A percentile compares a stretch with the other conserved stretches of the same genome.
Evolutionary conservation across 2,329 filamentous ascomycete species (phyloP).

Genomic region (Emergomyces africanus): DNA sequence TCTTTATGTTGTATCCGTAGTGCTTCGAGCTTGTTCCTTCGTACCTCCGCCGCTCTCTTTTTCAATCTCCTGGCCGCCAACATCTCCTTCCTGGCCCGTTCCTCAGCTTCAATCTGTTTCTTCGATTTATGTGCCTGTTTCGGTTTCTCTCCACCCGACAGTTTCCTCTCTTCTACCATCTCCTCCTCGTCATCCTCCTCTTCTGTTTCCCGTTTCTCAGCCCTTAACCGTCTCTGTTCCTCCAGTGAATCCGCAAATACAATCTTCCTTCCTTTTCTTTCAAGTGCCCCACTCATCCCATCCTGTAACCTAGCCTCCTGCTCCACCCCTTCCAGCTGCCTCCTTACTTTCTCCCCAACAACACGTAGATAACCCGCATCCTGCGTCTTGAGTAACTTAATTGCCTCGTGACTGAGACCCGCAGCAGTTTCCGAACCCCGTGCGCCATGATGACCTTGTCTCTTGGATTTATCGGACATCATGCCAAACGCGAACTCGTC

Average conservation of each 20-base stretch:
- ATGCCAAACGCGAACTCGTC: constrained; percentile 57
- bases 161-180: constrained; percentile 10
- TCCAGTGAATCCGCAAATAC: constrained; percentile 29
- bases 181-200: constrained; percentile 11
- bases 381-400: constrained; percentile 53
- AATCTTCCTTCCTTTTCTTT: constrained; percentile 17
- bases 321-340: constrained; percentile 40
- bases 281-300: constrained; percentile 22
- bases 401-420: constrained; percentile 41
- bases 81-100: constrained; percentile 25
- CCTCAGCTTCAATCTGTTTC: constrained; percentile 32
- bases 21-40: constrained; percentile 38
- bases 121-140: constrained; percentile 26
- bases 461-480: constrained; percentile 38
- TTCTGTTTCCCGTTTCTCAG: constrained; percentile 13
- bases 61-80: constrained; percentile 34
- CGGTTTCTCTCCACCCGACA: constrained; percentile 5
- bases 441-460: constrained; percentile 31
- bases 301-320: constrained; percentile 31
- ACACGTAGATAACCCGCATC: constrained; percentile 50
- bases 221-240: constrained; percentile 20
- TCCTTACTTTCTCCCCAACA: constrained; percentile 42
- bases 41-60: constrained; percentile 36
- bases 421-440: constrained; percentile 37
- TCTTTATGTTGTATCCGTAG: constrained; percentile 43